phyloP scores from a whole-genome alignment of 2,329 filamentous ascomycete species.

The Cladosporium colombiae region DNA sequence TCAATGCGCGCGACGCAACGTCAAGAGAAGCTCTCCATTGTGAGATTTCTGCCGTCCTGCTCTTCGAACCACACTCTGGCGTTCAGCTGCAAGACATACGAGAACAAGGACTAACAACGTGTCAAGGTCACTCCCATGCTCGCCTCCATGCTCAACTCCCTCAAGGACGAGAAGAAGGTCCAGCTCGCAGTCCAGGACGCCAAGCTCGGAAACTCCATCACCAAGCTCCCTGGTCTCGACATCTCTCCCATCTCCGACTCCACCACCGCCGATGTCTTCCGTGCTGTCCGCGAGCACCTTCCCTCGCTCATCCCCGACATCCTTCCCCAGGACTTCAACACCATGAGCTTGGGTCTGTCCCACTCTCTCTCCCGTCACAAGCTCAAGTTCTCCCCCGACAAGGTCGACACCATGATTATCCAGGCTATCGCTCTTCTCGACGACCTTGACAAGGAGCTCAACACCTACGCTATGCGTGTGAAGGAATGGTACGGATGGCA shows the following conservation, averaged over 20 bases:
- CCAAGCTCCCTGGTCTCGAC: conserved; percentile 84
- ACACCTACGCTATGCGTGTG: conserved; percentile 97
- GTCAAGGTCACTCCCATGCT: conserved; percentile 75
- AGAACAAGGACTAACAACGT: conserved; percentile 20
- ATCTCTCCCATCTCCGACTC: conserved; percentile 83
- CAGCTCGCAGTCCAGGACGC: conserved; percentile 92
- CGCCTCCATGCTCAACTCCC: conserved; percentile 75
- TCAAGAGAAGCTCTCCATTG: not conserved
- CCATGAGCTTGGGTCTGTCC: conserved; percentile 93
- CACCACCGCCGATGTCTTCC: conserved; percentile 83
- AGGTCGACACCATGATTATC: conserved; percentile 99
- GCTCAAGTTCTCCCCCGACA: conserved; percentile 97
- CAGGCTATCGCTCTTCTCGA: conserved; percentile 93
- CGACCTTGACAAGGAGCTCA: conserved; percentile 97
- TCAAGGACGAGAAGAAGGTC: conserved; percentile 97
- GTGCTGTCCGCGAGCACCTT: conserved; percentile 88
- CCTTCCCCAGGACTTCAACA: conserved; percentile 79
- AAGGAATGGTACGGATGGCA: conserved; percentile 99
- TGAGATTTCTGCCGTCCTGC: not conserved
- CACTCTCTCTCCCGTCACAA: conserved; percentile 97
- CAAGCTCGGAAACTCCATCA: conserved; percentile 87
- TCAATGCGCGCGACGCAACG: conserved; percentile 6
- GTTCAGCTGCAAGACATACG: not conserved
- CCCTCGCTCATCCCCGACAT: conserved; percentile 88
- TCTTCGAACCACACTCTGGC: not conserved